Evolutionary conservation across 345 rosid species (phyloP).

Genomic region (Rhodamnia rubescens): DNA sequence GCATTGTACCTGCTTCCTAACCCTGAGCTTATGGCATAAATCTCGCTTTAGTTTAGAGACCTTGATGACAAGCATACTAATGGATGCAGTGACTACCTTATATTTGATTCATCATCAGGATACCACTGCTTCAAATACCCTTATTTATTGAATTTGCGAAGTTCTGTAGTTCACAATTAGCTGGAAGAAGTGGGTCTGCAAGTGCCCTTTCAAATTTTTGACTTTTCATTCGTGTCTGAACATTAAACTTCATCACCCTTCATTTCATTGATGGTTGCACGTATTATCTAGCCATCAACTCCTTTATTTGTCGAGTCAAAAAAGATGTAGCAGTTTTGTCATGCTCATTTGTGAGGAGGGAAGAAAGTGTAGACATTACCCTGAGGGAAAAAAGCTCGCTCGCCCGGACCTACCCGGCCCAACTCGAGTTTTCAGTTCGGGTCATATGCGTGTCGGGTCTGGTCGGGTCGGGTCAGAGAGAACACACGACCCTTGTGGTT

Average conservation of each 20-base stretch:
- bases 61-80: not conserved
- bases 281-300: too few relatives aligned
- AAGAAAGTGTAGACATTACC: too few relatives aligned
- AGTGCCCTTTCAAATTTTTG: constrained; percentile 5
- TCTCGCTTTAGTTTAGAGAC: not conserved
- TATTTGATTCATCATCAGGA: not conserved
- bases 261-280: not conserved
- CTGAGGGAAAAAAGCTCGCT: too few relatives aligned
- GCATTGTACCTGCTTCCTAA: not conserved
- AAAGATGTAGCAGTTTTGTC: too few relatives aligned
- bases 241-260: not conserved
- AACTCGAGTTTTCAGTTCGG: too few relatives aligned
- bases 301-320: too few relatives aligned
- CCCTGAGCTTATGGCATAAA: not conserved
- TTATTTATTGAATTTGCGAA: not conserved
- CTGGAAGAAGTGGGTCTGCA: constrained; percentile 31
- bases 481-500: too few relatives aligned
- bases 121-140: not conserved
- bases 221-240: not conserved
- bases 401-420: too few relatives aligned
- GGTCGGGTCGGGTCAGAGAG: too few relatives aligned
- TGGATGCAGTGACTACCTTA: not conserved
- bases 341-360: too few relatives aligned
- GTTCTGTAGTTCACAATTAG: constrained; percentile 4
- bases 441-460: too few relatives aligned